Percentiles rank a stretch among this genome's conserved stretches.
phyloP scores from a whole-genome alignment of 192 early-diverging fungal species.

The Gryganskiella cystojenkinii region DNA sequence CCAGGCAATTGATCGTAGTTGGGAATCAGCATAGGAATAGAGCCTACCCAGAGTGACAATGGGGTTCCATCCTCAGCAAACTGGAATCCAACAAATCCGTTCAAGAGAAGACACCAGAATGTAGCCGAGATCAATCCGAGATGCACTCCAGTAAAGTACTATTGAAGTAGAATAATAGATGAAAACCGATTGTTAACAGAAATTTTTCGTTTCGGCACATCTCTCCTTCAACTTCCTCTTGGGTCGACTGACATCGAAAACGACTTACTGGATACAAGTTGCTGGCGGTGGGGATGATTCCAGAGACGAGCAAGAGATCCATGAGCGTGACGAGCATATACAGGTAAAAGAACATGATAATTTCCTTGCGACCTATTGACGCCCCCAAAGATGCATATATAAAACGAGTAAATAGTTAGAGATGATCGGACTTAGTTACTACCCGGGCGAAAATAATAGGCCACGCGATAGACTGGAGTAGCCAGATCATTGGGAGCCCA shows the following conservation, averaged over 20 bases:
- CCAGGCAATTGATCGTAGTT: neutral
- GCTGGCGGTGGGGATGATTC: slow-evolving; percentile 79
- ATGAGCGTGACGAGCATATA: slow-evolving; percentile 79
- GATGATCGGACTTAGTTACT: neutral
- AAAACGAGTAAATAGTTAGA: neutral
- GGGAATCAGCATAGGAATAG: neutral
- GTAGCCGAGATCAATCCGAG: slow-evolving; percentile 78
- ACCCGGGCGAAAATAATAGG: no score
- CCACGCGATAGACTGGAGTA: no score
- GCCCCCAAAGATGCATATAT: no score
- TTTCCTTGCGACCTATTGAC: slow-evolving; percentile 86
- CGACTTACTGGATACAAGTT: slow-evolving; percentile 72
- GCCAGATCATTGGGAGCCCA: no score
- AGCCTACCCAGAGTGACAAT: slow-evolving; percentile 84
- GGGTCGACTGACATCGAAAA: no score
- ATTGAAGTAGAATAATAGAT: neutral
- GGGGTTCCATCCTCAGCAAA: slow-evolving; percentile 91
- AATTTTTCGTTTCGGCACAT: no score
- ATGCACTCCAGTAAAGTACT: slow-evolving; percentile 83
- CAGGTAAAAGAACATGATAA: slow-evolving; percentile 91
- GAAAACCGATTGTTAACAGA: no score
- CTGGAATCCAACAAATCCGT: slow-evolving; percentile 92
- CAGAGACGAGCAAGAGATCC: slow-evolving; percentile 80
- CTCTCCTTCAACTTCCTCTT: no score
- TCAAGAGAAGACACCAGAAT: slow-evolving; percentile 84